Conservation (phyloP, 345 rosid genomes). For the Eucalyptus camaldulensis region DNA sequence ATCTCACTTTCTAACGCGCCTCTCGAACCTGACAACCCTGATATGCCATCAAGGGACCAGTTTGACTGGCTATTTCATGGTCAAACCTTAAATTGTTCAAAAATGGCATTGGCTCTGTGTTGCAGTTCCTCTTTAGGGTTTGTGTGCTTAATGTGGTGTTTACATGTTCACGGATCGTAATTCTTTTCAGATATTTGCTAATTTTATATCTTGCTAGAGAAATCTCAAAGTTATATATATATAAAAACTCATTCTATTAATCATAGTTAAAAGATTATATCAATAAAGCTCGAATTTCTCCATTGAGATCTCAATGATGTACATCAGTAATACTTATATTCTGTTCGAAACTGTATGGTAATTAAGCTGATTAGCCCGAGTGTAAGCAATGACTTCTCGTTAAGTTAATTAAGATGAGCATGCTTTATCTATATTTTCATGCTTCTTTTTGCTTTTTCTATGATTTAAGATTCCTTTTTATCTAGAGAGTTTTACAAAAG, state of each 20-base stretch:
- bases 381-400: neutral
- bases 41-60: neutral
- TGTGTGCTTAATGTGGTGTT: neutral
- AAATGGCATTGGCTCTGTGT: neutral
- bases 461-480: neutral
- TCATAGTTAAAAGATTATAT: neutral
- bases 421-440: neutral
- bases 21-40: neutral
- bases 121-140: neutral
- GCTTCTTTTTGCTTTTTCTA: neutral
- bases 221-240: neutral
- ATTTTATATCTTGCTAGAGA: neutral
- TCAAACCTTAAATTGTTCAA: slow-evolving; percentile 3
- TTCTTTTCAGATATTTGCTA: neutral
- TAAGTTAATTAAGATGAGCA: neutral
- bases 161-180: neutral
- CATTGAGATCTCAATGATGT: accelerated
- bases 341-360: accelerated
- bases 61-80: neutral
- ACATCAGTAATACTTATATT: neutral
- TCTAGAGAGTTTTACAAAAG: neutral
- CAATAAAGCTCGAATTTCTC: neutral
- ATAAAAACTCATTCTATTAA: neutral
- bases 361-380: neutral
- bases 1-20: neutral